Base-by-base conservation (phyloP, 306 rosid species). In the Purshia tridentata region DNA sequence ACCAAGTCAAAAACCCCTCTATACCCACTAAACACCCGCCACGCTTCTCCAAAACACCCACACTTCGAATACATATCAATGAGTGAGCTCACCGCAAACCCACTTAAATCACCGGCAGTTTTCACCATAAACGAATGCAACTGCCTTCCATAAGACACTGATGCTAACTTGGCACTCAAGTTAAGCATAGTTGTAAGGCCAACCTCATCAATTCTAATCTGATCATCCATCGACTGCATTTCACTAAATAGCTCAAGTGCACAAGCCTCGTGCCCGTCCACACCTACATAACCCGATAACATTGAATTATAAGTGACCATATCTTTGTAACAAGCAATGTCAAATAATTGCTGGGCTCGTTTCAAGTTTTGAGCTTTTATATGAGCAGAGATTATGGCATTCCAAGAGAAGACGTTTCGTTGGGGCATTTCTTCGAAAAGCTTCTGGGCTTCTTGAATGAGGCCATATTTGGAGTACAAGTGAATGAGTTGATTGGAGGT, bases 51-150 rank as follows among this genome's bases (percentile, higher is more conserved):
- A 76, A 91, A 89, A 69, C 35, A 86, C 50, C 91, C 88, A 65
- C 97, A 89, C 74, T 89, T 91, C 39, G 92, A 87, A 77, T 91
- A 87, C 96, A 89, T 89, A 72, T 91, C 90, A 35, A 91, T 78
- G 18, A 91, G 84, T 35, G 96, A 86, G 72, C 97, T 89, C 76
- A 69, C 78, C 0, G 88, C 76, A 78, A 89, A 80, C 48, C 65
- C 79, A 35, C 88, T 86, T 52, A 76, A 57, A 80, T 87, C 83
- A 45, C 81, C 83, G 1, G 86, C 90, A 63, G 91, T 91, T 80
- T 86, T 91, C 81, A 83, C 81, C 97, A 89, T 89, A 39, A 79
- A 86, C 2, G 92, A 86, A 86, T 91, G 97, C 80, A 91, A 76
- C 71, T 89, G 96, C 84, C 79, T 83, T 44, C 97, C 96, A 61